Base-by-base conservation (phyloP, 2,329 filamentous ascomycete species). In the Coleophoma eucalyptorum region DNA sequence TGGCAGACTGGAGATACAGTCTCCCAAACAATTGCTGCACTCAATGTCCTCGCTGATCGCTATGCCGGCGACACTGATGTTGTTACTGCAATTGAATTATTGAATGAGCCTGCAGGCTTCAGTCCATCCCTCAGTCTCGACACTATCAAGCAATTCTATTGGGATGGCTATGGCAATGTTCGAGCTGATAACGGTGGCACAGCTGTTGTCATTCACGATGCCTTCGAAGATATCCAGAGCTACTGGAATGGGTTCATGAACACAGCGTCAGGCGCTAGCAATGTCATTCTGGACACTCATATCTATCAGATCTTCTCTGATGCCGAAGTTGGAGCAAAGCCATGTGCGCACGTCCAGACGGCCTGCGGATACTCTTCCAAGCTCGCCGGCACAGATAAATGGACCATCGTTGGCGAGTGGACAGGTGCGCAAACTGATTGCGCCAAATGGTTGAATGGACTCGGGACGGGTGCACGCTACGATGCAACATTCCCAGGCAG, bases 211-310 rank as follows among this genome's bases (percentile, higher is more conserved):
- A 71, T 88, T 42, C 77, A 80, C 47, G 80, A 84, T 55, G 80
- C 77, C 7, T 84, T 84, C 67, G 64, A 73, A 34, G 64, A 72
- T 4, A 72, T 78, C 1, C 73, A 70, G 35, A 72, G 71, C 6
- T 65, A 61, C 21, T 88, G 82, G 80, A 87, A 87, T 60, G 79
- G 76, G 3, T 84, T 81, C 65, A 74, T 86, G 64, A 78, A 73
- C 49, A 70, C 68, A n/a, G 82, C 81, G 3, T 50, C 55, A 19
- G 57, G 62, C 5, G 55, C 65, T n/a, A 62, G 67, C 38, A 53
- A 61, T 34, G 72, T 74, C 49, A 70, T 67, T 35, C 57, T 75
- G 40, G 72, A 74, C 49, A 68, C 65, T 0, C 72, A 74, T 49
- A 68, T 73, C 46, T 75, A 74, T 55, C 72, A 75, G 57, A 69